Base-by-base conservation (phyloP, 2,329 filamentous ascomycete species). In the Septoria linicola region DNA sequence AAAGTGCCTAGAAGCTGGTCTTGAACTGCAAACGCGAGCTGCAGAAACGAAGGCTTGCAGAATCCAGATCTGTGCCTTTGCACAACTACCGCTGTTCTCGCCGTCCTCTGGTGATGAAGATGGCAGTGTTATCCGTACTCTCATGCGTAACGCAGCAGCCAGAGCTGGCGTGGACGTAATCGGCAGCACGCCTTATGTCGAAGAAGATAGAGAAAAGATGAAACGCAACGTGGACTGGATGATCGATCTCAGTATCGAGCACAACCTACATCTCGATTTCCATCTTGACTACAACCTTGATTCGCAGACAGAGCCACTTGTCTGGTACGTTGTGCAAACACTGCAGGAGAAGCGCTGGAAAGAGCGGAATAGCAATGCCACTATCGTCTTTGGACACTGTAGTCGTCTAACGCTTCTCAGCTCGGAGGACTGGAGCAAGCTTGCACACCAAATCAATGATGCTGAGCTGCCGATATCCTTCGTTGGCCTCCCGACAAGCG, bases 271-370 rank as follows among this genome's bases (percentile, higher is more conserved):
- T 63, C 68, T 89, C 4, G 85, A 89, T 61, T 81, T 88, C 39
- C 86, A 89, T 63, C 73, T 89, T 4, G 86, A 89, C 66, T 88
- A 89, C 65, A 82, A 83, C 50, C 70, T 88, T 2, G 76, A 83
- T 44, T 53, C 68, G 2, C 59, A 63, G 1, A 74, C 68, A 39
- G 72, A 77, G 42, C 71, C 81, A 0, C 68, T 83, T 47, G 68
- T 84, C 0, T 80, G 78, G 70, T 69, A 76, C 35, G 78, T 83
- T 1, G 49, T 88, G 17, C 62, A 76, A 1, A 66, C 71, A 1
- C 70, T 88, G 10, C 72, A 75, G 50, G 65, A 69, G 10, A 66
- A 72, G 20, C 53, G 69, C 2, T 88, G 84, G 84, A 57, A 54
- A 32, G 21, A 63, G 52, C 66, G 71, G 16, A 73, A 70, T 0